These are phyloP conservation scores for Volvox carteri DNA, from an alignment of 163 green algal genomes.

Conservation along the genomic window DNA sequence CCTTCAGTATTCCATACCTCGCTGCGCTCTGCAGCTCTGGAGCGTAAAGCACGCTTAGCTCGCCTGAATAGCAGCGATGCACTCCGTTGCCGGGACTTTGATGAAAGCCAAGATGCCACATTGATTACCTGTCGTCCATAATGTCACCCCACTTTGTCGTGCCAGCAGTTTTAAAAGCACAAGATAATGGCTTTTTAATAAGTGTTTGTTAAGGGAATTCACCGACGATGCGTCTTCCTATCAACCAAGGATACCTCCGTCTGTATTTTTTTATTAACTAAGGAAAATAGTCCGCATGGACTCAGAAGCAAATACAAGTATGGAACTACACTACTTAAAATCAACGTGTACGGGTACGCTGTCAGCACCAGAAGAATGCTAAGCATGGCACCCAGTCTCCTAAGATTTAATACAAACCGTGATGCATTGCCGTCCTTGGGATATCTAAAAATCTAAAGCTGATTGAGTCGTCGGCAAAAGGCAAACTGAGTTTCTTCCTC, in stretches of 20 bases:
- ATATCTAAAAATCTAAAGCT: too few species aligned
- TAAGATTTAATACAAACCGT: too few species aligned
- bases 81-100: not conserved
- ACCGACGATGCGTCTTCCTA: not conserved
- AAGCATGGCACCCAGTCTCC: too few species aligned
- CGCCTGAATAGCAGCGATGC: not conserved
- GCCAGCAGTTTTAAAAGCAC: not conserved
- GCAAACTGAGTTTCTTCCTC: too few species aligned
- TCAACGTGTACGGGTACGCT: too few species aligned
- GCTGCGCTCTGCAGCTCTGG: conserved; percentile 8
- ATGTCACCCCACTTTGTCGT: not conserved
- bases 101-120: not conserved
- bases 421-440: too few species aligned
- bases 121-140: conserved; percentile 33
- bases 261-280: too few species aligned
- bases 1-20: not conserved
- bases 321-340: too few species aligned
- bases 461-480: too few species aligned
- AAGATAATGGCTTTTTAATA: not conserved
- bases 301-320: too few species aligned
- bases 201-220: not conserved
- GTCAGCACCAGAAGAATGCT: too few species aligned
- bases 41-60: not conserved
- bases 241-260: not conserved
- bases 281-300: too few species aligned